Conservation (phyloP, 805 yeast species). For the Spathaspora sp. region DNA sequence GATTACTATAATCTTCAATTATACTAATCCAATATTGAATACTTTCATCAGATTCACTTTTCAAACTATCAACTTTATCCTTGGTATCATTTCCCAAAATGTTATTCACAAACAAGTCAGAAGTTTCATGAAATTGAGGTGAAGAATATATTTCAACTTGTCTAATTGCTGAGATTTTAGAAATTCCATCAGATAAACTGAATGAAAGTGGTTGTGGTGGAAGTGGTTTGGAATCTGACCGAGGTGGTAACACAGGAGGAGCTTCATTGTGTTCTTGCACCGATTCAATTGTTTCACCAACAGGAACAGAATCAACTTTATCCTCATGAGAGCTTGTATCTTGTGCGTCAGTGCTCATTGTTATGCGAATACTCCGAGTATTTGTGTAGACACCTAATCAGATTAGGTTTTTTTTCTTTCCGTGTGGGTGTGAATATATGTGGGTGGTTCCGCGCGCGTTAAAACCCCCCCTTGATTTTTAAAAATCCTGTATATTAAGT, state of each 20-base stretch:
- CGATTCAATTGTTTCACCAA: background rate
- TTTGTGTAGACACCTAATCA: background rate
- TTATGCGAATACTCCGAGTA: background rate
- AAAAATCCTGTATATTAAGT: too few species aligned
- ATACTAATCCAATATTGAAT: conserved; percentile 7
- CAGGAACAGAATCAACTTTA: background rate
- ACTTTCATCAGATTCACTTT: background rate
- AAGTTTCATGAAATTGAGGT: conserved; percentile 23
- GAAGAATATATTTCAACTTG: conserved; percentile 22
- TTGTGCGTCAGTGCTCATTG: background rate
- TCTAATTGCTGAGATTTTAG: conserved; percentile 19
- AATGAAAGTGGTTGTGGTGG: conserved; percentile 2
- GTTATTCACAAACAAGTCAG: conserved; percentile 19
- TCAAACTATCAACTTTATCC: conserved; percentile 4
- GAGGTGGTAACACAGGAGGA: background rate
- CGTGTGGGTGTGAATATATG: too few species aligned
- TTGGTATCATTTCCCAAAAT: conserved; percentile 7
- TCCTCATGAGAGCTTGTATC: background rate
- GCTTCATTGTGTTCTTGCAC: background rate
- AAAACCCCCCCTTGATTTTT: too few species aligned
- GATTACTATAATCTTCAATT: conserved; percentile 6
- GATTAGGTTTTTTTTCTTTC: too few species aligned
- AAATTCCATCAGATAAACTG: conserved; percentile 10
- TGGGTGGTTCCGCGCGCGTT: too few species aligned
- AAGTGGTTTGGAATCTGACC: background rate